Conservation (phyloP, 2,329 filamentous ascomycete genomes). For the Aspergillus carbonarius region DNA sequence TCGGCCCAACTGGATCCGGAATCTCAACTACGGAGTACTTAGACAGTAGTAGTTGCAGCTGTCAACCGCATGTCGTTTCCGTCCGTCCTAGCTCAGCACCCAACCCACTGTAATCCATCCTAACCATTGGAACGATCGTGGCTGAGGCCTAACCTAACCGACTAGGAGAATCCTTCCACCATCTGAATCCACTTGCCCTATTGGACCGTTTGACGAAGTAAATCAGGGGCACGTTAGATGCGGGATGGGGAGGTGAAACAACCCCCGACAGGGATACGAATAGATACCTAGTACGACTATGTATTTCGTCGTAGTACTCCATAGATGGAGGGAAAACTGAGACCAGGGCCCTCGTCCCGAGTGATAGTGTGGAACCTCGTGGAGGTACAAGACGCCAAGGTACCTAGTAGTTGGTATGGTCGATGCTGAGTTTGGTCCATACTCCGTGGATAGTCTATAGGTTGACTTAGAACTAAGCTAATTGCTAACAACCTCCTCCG, state of each 20-base stretch:
- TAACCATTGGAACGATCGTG: not conserved
- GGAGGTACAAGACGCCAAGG: not conserved
- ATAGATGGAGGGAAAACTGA: not conserved
- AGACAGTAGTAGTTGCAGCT: not conserved
- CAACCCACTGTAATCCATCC: not conserved
- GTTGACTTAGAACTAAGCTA: no score
- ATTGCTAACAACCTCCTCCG: no score
- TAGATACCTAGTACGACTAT: not conserved
- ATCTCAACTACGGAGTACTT: no score
- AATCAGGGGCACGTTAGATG: not conserved
- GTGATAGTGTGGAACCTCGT: not conserved
- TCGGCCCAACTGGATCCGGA: no score
- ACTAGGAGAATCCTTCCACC: not conserved
- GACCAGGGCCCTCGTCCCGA: not conserved
- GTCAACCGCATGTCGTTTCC: not conserved
- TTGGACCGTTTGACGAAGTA: not conserved
- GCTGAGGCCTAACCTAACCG: not conserved
- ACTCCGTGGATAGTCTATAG: no score
- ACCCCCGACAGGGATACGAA: not conserved
- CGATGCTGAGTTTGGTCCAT: no score
- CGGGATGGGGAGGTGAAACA: not conserved
- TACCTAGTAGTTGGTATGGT: no score
- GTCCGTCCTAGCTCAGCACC: not conserved
- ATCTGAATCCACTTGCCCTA: not conserved
- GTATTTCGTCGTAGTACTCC: not conserved